Evolutionary conservation across 2,329 filamentous ascomycete genomes (phyloP).

Genomic region (Didymella sp.): DNA sequence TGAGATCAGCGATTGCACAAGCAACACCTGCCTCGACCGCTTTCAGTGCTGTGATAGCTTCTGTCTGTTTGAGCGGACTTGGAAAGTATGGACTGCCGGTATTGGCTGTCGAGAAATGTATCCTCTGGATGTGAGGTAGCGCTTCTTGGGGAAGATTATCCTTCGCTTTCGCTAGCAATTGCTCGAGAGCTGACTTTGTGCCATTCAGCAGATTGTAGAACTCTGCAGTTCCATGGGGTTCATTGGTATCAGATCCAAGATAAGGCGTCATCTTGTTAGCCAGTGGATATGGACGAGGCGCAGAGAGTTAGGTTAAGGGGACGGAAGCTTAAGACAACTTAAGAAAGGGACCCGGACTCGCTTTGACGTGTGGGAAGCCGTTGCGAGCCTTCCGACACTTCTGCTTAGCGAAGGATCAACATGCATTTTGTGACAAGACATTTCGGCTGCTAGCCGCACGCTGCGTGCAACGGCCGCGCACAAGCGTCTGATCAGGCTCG

Average conservation of each 20-base stretch:
- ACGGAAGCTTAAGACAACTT: conserved; percentile 1
- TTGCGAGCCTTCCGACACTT: conserved; percentile 17
- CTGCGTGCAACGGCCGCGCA: conserved; percentile 22
- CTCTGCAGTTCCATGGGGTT: conserved; percentile 19
- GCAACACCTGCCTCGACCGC: conserved; percentile 67
- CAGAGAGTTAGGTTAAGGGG: conserved; percentile 1
- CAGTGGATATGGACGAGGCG: conserved; percentile 1
- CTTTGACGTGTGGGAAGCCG: conserved; percentile 22
- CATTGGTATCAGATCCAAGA: conserved; percentile 27
- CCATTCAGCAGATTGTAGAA: conserved; percentile 44
- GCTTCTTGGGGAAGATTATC: conserved; percentile 46
- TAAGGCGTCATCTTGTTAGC: conserved; percentile 37
- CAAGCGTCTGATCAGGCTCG: conserved; percentile 12
- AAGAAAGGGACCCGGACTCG: conserved; percentile 16
- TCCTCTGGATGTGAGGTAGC: conserved; percentile 37
- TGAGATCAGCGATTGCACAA: conserved; percentile 65
- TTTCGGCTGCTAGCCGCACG: conserved; percentile 21
- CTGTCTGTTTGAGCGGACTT: conserved; percentile 60
- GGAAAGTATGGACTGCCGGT: conserved; percentile 51
- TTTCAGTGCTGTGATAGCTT: conserved; percentile 63
- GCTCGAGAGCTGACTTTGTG: conserved; percentile 42
- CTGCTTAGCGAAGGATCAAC: conserved; percentile 28
- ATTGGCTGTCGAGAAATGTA: conserved; percentile 47
- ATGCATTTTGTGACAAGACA: conserved; percentile 21
- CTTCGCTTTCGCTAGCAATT: conserved; percentile 42